Evolutionary conservation across 305 asterid genomes (phyloP).

Genomic region (Withania somnifera): DNA sequence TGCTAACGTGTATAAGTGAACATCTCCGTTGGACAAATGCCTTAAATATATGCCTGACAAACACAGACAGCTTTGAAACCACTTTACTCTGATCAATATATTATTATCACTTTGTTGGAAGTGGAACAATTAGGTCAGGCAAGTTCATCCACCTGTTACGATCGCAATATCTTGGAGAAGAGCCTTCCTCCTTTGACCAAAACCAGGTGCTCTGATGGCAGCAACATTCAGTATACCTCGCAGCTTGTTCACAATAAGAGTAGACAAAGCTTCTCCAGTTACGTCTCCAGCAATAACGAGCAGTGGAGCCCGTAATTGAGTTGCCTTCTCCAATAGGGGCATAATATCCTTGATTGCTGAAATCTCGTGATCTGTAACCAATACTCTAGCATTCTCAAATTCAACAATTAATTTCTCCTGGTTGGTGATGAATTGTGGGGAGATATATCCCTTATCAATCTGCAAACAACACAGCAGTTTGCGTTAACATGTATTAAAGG

Average conservation of each 20-base stretch:
- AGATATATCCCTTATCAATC: constrained; percentile 90
- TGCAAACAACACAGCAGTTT: constrained; percentile 11
- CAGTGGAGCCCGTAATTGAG: constrained; percentile 77
- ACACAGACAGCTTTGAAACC: neutral
- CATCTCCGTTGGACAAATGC: neutral
- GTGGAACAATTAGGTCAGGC: neutral
- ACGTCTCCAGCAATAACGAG: constrained; percentile 41
- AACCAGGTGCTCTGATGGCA: constrained; percentile 40
- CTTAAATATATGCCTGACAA: neutral
- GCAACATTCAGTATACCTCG: constrained; percentile 33
- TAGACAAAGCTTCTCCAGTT: constrained; percentile 37
- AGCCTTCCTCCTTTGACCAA: constrained; percentile 38
- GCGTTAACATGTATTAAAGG: neutral
- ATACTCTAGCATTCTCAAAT: constrained; percentile 74
- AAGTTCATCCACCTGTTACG: constrained; percentile 15
- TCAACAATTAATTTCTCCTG: constrained; percentile 86
- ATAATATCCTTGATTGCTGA: constrained; percentile 87
- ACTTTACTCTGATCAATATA: neutral
- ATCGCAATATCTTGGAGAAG: constrained; percentile 40
- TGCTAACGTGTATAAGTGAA: neutral
- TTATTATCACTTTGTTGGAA: neutral
- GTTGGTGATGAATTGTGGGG: constrained; percentile 92
- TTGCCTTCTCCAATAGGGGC: constrained; percentile 81
- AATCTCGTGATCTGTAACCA: constrained; percentile 88
- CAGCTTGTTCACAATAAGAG: constrained; percentile 34